These are phyloP conservation scores for Melastoma candidum DNA, from an alignment of 441 rosid genomes.

Conservation along the genomic window DNA sequence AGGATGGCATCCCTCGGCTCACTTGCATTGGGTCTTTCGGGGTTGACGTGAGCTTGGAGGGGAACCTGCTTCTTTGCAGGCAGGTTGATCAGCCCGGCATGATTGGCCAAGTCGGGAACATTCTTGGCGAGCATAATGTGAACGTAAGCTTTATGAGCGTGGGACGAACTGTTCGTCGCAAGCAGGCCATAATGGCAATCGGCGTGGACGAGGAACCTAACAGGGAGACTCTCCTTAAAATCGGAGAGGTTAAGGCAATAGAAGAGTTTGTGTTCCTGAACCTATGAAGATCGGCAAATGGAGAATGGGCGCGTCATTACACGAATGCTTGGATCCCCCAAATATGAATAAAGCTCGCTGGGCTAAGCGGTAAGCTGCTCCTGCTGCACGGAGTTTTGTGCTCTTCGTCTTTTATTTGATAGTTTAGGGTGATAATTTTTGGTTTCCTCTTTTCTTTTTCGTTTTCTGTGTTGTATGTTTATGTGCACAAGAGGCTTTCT, in stretches of 20 bases:
- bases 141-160: conserved; percentile 7
- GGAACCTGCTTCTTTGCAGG: conserved; percentile 7
- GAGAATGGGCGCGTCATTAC: too few relatives aligned
- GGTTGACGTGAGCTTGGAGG: conserved; percentile 10
- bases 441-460: too few relatives aligned
- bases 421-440: too few relatives aligned
- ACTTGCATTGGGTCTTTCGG: not conserved
- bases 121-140: conserved; percentile 7
- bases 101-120: conserved; percentile 5
- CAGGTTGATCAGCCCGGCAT: conserved; percentile 11
- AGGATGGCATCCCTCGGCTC: conserved; percentile 6
- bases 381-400: too few relatives aligned
- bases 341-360: too few relatives aligned
- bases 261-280: conserved; percentile 8
- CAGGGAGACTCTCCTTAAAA: not conserved
- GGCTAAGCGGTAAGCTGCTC: too few relatives aligned
- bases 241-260: not conserved
- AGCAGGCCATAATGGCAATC: conserved; percentile 11
- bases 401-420: too few relatives aligned
- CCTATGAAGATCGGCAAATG: too few relatives aligned
- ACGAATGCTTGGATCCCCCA: too few relatives aligned
- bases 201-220: conserved; percentile 5
- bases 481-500: too few relatives aligned
- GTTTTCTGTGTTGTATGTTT: too few relatives aligned
- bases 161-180: conserved; percentile 2